Conservation (phyloP, 2,329 filamentous ascomycete genomes). For the Setomelanomma holmii region DNA sequence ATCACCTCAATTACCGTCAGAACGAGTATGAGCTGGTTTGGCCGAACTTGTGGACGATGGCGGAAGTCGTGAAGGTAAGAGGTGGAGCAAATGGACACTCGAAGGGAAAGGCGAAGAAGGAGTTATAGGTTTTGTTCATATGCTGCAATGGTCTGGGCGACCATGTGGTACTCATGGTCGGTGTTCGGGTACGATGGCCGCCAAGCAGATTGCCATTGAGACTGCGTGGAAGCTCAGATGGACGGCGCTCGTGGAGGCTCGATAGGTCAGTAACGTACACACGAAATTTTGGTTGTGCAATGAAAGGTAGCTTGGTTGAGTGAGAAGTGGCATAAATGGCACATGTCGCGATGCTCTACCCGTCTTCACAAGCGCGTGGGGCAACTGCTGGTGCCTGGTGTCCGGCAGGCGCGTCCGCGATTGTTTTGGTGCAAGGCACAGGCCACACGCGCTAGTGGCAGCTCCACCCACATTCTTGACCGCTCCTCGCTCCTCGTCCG, state of each 20-base stretch:
- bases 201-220: no score
- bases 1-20: conserved; percentile 75
- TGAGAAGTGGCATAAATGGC: background rate
- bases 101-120: conserved; percentile 44
- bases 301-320: no score
- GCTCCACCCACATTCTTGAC: conserved; percentile 34
- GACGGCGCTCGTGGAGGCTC: no score
- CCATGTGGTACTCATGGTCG: no score
- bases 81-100: conserved; percentile 11
- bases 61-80: conserved; percentile 55
- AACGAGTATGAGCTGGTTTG: conserved; percentile 75
- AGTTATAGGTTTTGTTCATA: conserved; percentile 13
- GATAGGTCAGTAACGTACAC: no score
- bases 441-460: conserved; percentile 10
- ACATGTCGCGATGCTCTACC: background rate
- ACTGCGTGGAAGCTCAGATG: no score
- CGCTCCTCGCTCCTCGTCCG: conserved; percentile 39
- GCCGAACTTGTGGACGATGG: conserved; percentile 66
- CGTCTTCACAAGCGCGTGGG: background rate
- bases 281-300: no score
- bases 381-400: conserved; percentile 23
- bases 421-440: conserved; percentile 18
- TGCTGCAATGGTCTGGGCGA: background rate
- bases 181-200: no score
- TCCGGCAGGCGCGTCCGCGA: conserved; percentile 5